A percentile compares a stretch with the other conserved stretches of the same genome.
Conservation (phyloP, 768 basidiomycete species). For the Tulasnella sp. region DNA sequence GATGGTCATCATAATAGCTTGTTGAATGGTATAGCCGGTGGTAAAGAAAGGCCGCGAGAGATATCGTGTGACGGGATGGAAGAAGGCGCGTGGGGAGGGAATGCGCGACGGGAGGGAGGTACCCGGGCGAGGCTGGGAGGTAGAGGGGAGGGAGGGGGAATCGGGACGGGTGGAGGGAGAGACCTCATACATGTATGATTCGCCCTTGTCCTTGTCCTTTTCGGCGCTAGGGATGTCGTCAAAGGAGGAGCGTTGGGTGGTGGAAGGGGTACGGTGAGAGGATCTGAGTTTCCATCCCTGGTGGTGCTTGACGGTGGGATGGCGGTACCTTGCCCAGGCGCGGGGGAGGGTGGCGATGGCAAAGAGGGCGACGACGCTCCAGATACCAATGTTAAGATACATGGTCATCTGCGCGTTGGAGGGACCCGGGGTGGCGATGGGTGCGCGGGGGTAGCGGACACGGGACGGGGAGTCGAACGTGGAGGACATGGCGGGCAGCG, state of each 20-base stretch:
- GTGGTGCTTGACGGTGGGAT: background rate
- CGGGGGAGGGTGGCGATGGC: slow-evolving; percentile 3
- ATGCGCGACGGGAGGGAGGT: background rate
- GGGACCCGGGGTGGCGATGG: background rate
- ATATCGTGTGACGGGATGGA: slow-evolving; percentile 1
- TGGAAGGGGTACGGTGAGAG: background rate
- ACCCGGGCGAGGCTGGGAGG: background rate
- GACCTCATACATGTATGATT: background rate
- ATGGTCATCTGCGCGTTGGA: slow-evolving; percentile 3
- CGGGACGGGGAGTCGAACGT: no score
- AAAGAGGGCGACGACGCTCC: background rate
- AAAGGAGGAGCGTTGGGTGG: background rate
- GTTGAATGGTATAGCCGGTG: background rate
- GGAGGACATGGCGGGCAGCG: no score
- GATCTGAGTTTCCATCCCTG: background rate
- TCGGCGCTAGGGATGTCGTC: background rate
- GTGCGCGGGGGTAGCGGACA: no score
- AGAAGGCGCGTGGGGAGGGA: background rate
- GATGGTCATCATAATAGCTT: background rate
- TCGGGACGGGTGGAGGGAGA: background rate
- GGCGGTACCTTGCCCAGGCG: slow-evolving; percentile 4
- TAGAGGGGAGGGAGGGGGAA: background rate
- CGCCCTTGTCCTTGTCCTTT: background rate
- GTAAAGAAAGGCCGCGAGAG: background rate
- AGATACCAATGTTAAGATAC: background rate